These are phyloP conservation scores for Yamadazyma laniorum DNA, from an alignment of 805 yeast species.

Conservation along the genomic window DNA sequence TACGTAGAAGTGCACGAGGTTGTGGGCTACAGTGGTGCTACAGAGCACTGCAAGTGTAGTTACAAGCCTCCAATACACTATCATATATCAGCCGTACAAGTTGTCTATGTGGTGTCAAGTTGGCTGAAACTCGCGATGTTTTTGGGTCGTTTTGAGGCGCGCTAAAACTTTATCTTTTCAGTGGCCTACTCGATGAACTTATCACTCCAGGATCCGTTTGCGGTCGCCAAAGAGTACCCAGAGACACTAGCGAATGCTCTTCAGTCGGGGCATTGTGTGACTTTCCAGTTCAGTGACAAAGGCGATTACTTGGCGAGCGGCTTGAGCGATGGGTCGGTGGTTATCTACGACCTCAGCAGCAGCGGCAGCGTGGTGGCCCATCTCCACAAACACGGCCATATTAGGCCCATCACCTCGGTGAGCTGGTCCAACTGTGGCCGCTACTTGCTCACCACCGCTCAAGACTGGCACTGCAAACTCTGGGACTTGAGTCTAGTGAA, in stretches of 20 bases:
- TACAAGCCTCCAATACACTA: too few relatives aligned
- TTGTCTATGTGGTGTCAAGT: too few relatives aligned
- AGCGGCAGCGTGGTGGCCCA: conserved; percentile 52
- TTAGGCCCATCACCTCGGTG: conserved; percentile 67
- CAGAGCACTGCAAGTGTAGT: background rate
- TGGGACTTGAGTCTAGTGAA: conserved; percentile 65
- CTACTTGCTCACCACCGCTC: conserved; percentile 64
- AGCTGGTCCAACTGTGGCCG: conserved; percentile 76
- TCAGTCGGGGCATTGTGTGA: conserved; percentile 63
- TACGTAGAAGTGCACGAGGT: conserved; percentile 47
- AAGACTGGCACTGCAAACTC: conserved; percentile 78
- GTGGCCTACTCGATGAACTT: conserved; percentile 61
- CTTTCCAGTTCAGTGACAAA: conserved; percentile 61
- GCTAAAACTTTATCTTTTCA: background rate
- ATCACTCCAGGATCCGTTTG: conserved; percentile 82
- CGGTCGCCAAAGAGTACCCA: conserved; percentile 89
- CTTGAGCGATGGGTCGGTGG: conserved; percentile 65
- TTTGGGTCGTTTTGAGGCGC: too few relatives aligned
- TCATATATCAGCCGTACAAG: too few relatives aligned
- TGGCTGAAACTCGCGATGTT: too few relatives aligned
- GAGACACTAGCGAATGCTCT: conserved; percentile 74
- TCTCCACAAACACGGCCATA: conserved; percentile 55
- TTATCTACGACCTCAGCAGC: conserved; percentile 74
- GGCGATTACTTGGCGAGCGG: conserved; percentile 92
- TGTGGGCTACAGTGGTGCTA: background rate